Percentiles rank a stretch among this genome's conserved stretches.
These are phyloP conservation scores for Calycina herbarum DNA, from an alignment of 2,329 filamentous ascomycete species.

Conservation along the genomic window DNA sequence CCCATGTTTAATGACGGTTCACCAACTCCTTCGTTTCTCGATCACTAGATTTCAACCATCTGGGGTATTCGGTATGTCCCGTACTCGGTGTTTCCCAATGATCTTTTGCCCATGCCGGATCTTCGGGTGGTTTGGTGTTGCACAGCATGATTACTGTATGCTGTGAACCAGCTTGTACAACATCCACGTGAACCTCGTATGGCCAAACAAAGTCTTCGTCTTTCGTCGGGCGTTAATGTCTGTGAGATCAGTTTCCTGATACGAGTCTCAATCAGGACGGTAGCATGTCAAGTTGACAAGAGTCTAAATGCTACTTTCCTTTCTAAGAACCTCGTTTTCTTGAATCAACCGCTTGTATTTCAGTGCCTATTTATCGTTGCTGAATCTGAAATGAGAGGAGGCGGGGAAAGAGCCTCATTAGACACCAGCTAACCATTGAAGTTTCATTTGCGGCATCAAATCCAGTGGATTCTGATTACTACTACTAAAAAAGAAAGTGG, in stretches of 20 bases:
- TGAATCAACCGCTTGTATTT: too few species aligned
- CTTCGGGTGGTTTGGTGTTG: neutral
- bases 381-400: too few species aligned
- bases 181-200: constrained; percentile 1
- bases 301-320: neutral
- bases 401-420: too few species aligned
- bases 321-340: neutral
- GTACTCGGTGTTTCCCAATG: too few species aligned
- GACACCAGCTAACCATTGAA: too few species aligned
- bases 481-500: too few species aligned
- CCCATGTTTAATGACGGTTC: neutral
- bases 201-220: neutral
- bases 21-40: neutral
- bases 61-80: too few species aligned
- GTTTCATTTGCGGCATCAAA: too few species aligned
- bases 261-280: neutral
- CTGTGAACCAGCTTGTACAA: neutral
- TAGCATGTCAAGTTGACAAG: neutral
- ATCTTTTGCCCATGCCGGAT: neutral
- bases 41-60: neutral
- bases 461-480: too few species aligned
- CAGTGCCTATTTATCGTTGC: too few species aligned
- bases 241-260: neutral
- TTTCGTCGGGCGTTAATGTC: neutral
- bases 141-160: neutral